Evolutionary conservation across 2,329 filamentous ascomycete species (phyloP).

Genomic region (Pseudogymnoascus sp.): DNA sequence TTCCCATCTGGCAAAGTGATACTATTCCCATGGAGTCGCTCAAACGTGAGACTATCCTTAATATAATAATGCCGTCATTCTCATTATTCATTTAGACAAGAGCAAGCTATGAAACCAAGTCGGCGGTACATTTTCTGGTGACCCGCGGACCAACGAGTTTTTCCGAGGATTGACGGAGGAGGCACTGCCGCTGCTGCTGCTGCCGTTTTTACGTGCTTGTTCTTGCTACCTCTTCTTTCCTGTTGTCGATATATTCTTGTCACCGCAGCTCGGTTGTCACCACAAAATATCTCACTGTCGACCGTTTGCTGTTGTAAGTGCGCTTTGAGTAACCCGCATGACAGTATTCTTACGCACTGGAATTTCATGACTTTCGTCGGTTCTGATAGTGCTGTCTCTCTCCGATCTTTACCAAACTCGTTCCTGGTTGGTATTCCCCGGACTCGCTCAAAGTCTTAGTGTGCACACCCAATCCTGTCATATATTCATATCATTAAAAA

Average conservation of each 20-base stretch:
- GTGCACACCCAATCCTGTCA: background rate
- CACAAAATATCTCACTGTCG: background rate
- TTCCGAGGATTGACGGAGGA: too few species aligned
- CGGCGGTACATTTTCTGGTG: too few species aligned
- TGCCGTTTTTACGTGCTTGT: background rate
- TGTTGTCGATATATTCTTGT: background rate
- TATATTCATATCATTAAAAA: conserved; percentile 4
- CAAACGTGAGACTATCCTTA: background rate
- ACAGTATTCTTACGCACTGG: background rate
- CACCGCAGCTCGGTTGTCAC: background rate
- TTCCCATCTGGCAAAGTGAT: background rate
- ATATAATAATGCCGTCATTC: background rate
- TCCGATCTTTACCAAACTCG: too few species aligned
- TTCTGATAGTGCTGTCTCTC: too few species aligned
- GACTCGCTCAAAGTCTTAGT: background rate
- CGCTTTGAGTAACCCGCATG: background rate
- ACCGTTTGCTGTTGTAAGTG: background rate
- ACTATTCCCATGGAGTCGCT: background rate
- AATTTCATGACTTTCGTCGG: background rate
- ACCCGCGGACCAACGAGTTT: too few species aligned
- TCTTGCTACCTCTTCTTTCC: background rate
- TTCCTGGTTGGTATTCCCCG: background rate
- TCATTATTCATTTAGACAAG: background rate
- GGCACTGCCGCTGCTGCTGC: too few species aligned
- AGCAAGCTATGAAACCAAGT: too few species aligned